Evolutionary conservation across 768 basidiomycete species (phyloP).

Genomic region (Inosperma sp.): DNA sequence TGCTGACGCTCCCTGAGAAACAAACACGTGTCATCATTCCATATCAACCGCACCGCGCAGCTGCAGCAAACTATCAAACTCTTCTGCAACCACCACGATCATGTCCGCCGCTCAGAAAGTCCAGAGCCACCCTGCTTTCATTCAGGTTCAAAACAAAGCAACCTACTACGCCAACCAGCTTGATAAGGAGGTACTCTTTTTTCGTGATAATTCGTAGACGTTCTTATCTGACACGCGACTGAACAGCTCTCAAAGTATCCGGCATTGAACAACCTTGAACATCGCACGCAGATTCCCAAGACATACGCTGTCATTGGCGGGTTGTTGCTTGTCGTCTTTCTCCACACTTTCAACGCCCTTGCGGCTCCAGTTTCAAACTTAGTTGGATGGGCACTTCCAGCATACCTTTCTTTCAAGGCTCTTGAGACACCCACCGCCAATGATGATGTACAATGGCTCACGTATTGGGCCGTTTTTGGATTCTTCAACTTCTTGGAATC

Average conservation of each 20-base stretch:
- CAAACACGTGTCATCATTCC: conserved; percentile 66
- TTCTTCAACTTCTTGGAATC: conserved; percentile 91
- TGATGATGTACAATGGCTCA: conserved; percentile 94
- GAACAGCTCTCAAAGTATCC: conserved; percentile 80
- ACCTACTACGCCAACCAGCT: conserved; percentile 81
- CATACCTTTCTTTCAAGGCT: conserved; percentile 92
- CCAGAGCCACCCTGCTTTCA: conserved; percentile 81
- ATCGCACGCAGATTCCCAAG: conserved; percentile 91
- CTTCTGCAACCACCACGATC: conserved; percentile 23
- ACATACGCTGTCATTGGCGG: conserved; percentile 79
- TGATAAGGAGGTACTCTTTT: conserved; percentile 84
- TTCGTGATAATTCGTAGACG: neutral
- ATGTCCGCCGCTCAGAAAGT: conserved; percentile 83
- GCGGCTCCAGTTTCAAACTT: conserved; percentile 91
- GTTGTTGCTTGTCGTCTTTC: conserved; percentile 57
- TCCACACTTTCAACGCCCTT: conserved; percentile 86
- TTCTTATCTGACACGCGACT: conserved; percentile 7
- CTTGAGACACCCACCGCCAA: conserved; percentile 79
- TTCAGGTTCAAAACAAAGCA: conserved; percentile 82
- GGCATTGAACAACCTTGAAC: conserved; percentile 76
- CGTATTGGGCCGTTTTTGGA: conserved; percentile 96
- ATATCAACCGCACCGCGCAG: conserved; percentile 36
- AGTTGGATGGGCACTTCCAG: conserved; percentile 91
- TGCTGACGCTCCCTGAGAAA: conserved; percentile 43
- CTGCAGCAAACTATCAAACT: conserved; percentile 23